Evolutionary conservation across 257 asterid species (phyloP).

Genomic region (Lantana camara): DNA sequence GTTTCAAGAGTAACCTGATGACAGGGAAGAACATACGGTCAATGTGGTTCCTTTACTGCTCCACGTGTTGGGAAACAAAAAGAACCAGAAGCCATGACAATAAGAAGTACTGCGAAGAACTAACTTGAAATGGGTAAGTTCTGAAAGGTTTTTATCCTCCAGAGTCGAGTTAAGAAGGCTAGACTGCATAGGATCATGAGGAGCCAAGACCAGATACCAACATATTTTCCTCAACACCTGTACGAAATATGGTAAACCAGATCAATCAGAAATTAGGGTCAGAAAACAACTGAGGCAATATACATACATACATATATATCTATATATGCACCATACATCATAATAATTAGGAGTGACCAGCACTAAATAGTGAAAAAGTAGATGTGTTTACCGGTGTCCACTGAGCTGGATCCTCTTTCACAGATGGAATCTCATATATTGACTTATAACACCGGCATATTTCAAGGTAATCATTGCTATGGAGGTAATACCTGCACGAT

Average conservation of each 20-base stretch:
- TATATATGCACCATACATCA: neutral
- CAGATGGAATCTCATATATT: constrained; percentile 86
- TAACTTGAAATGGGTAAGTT: constrained; percentile 87
- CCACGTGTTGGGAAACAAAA: neutral
- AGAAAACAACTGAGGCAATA: constrained; percentile 12
- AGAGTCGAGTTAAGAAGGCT: constrained; percentile 92
- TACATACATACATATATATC: too few relatives aligned
- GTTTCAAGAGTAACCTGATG: constrained; percentile 73
- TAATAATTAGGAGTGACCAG: neutral
- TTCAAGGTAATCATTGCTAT: constrained; percentile 92
- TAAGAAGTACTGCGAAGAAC: neutral
- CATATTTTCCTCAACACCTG: constrained; percentile 96
- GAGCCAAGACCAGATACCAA: constrained; percentile 91
- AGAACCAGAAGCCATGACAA: neutral
- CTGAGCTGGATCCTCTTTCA: constrained; percentile 80
- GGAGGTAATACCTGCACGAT: constrained; percentile 69
- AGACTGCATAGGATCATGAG: constrained; percentile 95
- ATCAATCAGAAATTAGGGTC: neutral
- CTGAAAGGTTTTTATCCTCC: constrained; percentile 94
- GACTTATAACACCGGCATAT: constrained; percentile 96
- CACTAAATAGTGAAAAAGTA: neutral
- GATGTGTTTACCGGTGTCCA: constrained; percentile 76
- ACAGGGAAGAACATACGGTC: constrained; percentile 12
- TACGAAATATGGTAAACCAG: constrained; percentile 13
- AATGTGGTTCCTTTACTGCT: constrained; percentile 22